phyloP scores from a whole-genome alignment of 495 filamentous ascomycete species.

The Staphylotrichum longicolle region DNA sequence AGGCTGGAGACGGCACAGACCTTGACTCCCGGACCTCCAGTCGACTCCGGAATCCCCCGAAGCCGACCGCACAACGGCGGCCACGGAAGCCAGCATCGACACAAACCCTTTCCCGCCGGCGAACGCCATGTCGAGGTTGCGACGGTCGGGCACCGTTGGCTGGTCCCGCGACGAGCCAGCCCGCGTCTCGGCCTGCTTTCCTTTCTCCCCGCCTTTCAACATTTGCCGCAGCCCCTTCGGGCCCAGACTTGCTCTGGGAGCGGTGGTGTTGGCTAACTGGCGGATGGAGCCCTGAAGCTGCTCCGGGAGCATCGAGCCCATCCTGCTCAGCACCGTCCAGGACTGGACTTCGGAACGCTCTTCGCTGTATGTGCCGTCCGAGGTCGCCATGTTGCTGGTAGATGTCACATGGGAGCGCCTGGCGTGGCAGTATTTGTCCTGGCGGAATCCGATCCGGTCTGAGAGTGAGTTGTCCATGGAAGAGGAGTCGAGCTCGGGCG shows the following conservation, averaged over 20 bases:
- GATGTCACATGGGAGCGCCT: background rate
- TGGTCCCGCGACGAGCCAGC: background rate
- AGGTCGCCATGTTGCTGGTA: background rate
- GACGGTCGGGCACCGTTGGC: background rate
- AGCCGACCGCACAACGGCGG: background rate
- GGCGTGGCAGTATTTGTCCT: background rate
- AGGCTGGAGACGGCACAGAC: background rate
- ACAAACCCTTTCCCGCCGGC: background rate
- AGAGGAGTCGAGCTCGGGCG: no score
- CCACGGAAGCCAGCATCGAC: background rate
- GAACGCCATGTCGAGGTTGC: background rate
- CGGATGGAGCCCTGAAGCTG: no score
- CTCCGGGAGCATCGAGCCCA: no score
- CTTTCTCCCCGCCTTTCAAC: background rate
- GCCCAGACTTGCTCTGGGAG: no score
- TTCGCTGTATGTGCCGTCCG: background rate
- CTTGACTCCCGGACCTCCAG: conserved; percentile 17
- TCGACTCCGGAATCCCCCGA: background rate
- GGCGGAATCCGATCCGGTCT: no score
- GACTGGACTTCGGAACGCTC: background rate
- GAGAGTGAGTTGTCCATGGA: no score
- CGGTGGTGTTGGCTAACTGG: no score
- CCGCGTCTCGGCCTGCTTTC: background rate
- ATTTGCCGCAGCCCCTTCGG: no score
- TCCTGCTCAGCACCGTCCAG: no score